Percentiles rank a stretch among this genome's conserved stretches.
These are phyloP conservation scores for Metarhizium sp. DNA, from an alignment of 2,329 filamentous ascomycete genomes.

Conservation along the genomic window DNA sequence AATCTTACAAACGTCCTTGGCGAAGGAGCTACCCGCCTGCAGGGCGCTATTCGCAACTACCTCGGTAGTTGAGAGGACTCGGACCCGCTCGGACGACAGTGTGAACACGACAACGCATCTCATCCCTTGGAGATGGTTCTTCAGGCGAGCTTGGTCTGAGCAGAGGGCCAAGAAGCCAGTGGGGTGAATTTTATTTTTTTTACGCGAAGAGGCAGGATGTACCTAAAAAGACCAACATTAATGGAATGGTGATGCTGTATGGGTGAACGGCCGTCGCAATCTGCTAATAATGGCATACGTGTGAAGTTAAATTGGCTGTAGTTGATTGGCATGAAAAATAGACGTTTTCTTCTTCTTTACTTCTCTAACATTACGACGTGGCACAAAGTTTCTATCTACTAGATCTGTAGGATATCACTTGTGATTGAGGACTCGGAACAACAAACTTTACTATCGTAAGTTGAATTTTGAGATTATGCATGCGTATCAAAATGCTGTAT, in stretches of 20 bases:
- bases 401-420: neutral
- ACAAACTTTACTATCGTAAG: neutral
- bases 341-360: slow-evolving; percentile 9
- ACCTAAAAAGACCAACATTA: neutral
- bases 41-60: slow-evolving; percentile 62
- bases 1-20: slow-evolving; percentile 77
- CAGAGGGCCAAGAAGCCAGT: neutral
- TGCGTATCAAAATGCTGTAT: slow-evolving; percentile 5
- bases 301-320: slow-evolving; percentile 14
- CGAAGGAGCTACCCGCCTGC: slow-evolving; percentile 74
- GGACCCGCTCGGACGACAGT: neutral
- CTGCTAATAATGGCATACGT: slow-evolving; percentile 17
- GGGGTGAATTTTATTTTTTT: neutral
- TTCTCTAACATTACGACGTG: too few relatives aligned
- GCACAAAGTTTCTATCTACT: neutral
- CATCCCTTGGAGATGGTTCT: neutral
- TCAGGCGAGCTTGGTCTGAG: neutral
- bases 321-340: slow-evolving; percentile 26
- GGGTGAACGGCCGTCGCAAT: neutral
- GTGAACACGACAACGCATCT: neutral
- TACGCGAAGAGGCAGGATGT: neutral
- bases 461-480: neutral
- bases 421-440: neutral
- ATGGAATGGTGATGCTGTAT: neutral
- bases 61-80: slow-evolving; percentile 40